Evolutionary conservation across 2,329 filamentous ascomycete species (phyloP).

Genomic region (Hypomyces perniciosus): DNA sequence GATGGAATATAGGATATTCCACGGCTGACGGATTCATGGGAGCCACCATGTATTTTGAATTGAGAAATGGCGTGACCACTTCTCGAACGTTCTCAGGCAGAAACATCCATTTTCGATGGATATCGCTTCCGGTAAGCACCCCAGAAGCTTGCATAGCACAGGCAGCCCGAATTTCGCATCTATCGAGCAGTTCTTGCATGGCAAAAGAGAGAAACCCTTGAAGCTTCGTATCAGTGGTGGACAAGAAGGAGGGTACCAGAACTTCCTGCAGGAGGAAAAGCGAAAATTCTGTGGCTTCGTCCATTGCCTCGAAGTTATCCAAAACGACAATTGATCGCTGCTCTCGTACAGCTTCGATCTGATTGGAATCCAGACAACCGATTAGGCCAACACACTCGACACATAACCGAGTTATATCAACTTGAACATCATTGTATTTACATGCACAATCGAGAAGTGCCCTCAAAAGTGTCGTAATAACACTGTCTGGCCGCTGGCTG

Average conservation of each 20-base stretch:
- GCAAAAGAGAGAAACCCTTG: conserved; percentile 91
- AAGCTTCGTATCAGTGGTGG: conserved; percentile 76
- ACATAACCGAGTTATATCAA: conserved; percentile 65
- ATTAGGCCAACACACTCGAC: conserved; percentile 81
- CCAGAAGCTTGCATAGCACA: conserved; percentile 36
- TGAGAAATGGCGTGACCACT: conserved; percentile 81
- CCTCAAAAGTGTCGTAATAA: conserved; percentile 65
- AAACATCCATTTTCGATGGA: conserved; percentile 68
- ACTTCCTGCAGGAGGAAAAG: conserved; percentile 81
- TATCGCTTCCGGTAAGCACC: conserved; percentile 45
- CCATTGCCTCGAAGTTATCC: conserved; percentile 73
- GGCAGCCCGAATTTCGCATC: conserved; percentile 64
- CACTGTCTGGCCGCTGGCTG: conserved; percentile 75
- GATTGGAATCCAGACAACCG: conserved; percentile 86
- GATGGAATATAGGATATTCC: conserved; percentile 72
- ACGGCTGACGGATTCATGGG: conserved; percentile 51
- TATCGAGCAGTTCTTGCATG: conserved; percentile 84
- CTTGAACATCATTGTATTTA: conserved; percentile 65
- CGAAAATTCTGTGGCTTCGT: conserved; percentile 80
- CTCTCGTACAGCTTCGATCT: conserved; percentile 72
- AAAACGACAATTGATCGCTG: conserved; percentile 79
- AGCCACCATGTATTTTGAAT: conserved; percentile 72
- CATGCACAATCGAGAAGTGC: conserved; percentile 80
- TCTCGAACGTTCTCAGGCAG: conserved; percentile 74
- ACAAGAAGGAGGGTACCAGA: conserved; percentile 85